Base-by-base conservation (phyloP, 2,329 filamentous ascomycete genomes). In the Boeremia exigua region DNA sequence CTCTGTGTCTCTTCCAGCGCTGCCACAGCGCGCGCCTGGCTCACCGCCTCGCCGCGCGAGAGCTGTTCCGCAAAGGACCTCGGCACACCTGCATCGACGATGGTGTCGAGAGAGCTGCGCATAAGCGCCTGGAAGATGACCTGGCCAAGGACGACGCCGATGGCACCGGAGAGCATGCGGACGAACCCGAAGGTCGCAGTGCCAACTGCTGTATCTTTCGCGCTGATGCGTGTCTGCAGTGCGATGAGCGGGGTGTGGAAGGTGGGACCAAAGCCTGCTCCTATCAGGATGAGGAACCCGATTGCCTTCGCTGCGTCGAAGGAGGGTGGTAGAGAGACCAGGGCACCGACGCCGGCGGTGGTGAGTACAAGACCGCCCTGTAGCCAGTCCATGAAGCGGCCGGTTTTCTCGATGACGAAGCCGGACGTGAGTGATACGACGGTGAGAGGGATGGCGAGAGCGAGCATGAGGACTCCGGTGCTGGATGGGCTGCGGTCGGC, bases 391-490 rank as follows among this genome's bases (percentile, higher is more conserved):
- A 79, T 63, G 58, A 78, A 81, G 28, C 69, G 68, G 14, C 79
- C 79, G 0, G 74, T 77, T 39, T 77, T 78, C 43, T 77, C 73
- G 30, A 81, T 80, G 59, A 78, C 65, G 27, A 80, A 56, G 0
- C 83, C 84, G 0, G 75, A 75, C 1, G 73, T 44, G 15, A 84
- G 76, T n/a, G 77, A 80, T 0, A 78, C 67, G 4, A 77, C 49
- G 1, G 82, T 79, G 45, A 81, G 77, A 0, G 74, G 71, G 15
- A 78, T 56, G 0, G 71, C 84, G 27, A 87, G 81, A 0, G 88
- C 86, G 1, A 91, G 78, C 38, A 89, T 80, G 27, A 87, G 81
- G 0, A 88, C 61, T 53, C 80, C 81, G 0, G 85, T 87, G 10
- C 79, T 77, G 34, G 88, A 77, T 0, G 88, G 85, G 0, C 80